These are phyloP conservation scores for Escovopsis weberi DNA, from an alignment of 2,329 filamentous ascomycete species.

Conservation along the genomic window DNA sequence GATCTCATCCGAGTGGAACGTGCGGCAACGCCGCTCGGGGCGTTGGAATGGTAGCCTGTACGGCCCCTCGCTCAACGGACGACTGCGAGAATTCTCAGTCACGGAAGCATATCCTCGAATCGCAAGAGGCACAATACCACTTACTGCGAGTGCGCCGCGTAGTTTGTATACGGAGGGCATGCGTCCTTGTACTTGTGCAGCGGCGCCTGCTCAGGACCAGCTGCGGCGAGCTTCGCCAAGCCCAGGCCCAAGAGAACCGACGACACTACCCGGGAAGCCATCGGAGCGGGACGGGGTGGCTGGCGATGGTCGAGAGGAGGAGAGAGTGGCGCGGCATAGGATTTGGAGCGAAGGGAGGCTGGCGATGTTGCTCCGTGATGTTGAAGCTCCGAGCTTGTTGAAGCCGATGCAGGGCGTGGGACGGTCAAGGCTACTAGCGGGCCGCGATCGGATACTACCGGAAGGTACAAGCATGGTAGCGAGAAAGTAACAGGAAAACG, in stretches of 20 bases:
- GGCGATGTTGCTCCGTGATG: neutral
- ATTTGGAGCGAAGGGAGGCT: neutral
- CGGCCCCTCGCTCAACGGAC: constrained; percentile 65
- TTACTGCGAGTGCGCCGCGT: constrained; percentile 25
- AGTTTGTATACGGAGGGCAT: constrained; percentile 27
- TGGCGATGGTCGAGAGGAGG: too few relatives aligned
- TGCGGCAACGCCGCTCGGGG: constrained; percentile 67
- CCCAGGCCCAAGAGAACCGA: constrained; percentile 14
- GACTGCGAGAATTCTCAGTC: constrained; percentile 29
- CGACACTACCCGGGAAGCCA: constrained; percentile 14
- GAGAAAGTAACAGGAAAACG: too few relatives aligned
- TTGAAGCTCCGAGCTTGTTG: neutral
- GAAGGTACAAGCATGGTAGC: too few relatives aligned
- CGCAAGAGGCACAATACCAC: constrained; percentile 5
- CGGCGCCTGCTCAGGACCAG: constrained; percentile 12
- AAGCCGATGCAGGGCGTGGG: neutral
- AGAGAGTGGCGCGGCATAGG: too few relatives aligned
- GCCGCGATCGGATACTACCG: too few relatives aligned
- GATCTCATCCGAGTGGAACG: constrained; percentile 74
- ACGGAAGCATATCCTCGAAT: neutral
- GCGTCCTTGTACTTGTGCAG: constrained; percentile 14
- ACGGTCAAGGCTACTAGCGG: too few relatives aligned
- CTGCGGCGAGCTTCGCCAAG: constrained; percentile 6
- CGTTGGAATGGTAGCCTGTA: constrained; percentile 75
- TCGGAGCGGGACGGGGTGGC: constrained; percentile 5